Conservation (phyloP, 2,329 filamentous ascomycete species). For the Tympanopsis confertula region DNA sequence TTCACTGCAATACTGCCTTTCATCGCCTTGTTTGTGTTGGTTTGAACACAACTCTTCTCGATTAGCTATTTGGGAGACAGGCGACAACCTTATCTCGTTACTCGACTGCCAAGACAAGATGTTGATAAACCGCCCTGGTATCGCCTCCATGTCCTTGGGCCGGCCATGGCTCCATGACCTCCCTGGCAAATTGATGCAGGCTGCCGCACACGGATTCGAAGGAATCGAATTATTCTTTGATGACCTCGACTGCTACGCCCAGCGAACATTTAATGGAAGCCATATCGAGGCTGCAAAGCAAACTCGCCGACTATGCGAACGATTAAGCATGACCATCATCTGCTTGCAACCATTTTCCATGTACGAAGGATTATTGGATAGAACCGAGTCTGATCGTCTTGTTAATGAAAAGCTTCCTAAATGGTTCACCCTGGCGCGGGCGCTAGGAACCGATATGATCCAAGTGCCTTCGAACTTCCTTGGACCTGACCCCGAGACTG, state of each 20-base stretch:
- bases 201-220: slow-evolving; percentile 49
- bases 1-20: no score
- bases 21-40: neutral
- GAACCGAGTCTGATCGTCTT: slow-evolving; percentile 39
- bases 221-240: slow-evolving; percentile 72
- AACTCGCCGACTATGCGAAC: slow-evolving; percentile 43
- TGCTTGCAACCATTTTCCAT: slow-evolving; percentile 68
- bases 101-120: neutral
- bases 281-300: slow-evolving; percentile 45
- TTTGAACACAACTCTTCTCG: neutral
- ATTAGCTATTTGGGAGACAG: no score
- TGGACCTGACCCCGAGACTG: slow-evolving; percentile 26
- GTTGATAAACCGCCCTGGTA: slow-evolving; percentile 36
- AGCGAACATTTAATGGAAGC: slow-evolving; percentile 21
- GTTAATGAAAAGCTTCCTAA: slow-evolving; percentile 47
- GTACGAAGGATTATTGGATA: slow-evolving; percentile 63
- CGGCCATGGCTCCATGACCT: slow-evolving; percentile 58
- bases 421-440: slow-evolving; percentile 58
- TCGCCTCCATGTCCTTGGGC: slow-evolving; percentile 68
- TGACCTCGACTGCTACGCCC: slow-evolving; percentile 54
- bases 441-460: slow-evolving; percentile 59
- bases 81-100: neutral
- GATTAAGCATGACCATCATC: slow-evolving; percentile 43
- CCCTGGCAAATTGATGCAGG: slow-evolving; percentile 55
- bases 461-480: slow-evolving; percentile 66